phyloP scores from a whole-genome alignment of 768 basidiomycete species.

The Boletus patriciae region DNA sequence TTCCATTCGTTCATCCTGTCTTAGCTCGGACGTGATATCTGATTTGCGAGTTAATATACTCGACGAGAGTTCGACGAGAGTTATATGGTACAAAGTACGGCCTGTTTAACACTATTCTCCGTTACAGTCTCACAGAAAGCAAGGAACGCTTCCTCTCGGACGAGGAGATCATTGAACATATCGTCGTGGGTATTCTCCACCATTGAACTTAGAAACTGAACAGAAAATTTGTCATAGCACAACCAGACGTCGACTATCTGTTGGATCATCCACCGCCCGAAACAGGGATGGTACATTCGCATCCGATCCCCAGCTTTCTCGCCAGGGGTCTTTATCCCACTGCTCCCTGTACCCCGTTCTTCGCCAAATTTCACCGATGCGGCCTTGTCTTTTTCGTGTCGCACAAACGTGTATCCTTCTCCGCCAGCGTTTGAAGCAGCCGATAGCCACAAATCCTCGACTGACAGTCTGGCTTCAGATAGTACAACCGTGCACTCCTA shows the following conservation, averaged over 20 bases:
- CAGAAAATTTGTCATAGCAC: conserved; percentile 43
- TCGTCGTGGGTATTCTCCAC: conserved; percentile 53
- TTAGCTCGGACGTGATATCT: conserved; percentile 70
- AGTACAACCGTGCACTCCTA: conserved; percentile 50
- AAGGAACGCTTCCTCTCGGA: conserved; percentile 76
- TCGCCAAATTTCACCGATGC: conserved; percentile 52
- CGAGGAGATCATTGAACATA: conserved; percentile 71
- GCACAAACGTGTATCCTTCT: conserved; percentile 42
- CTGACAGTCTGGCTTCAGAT: conserved; percentile 32
- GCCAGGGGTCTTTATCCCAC: conserved; percentile 54
- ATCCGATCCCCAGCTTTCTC: conserved; percentile 71
- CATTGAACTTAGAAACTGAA: background rate
- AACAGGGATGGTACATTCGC: conserved; percentile 84
- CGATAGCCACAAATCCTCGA: conserved; percentile 24
- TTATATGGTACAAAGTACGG: conserved; percentile 75
- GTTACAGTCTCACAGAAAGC: conserved; percentile 14
- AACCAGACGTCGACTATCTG: conserved; percentile 62
- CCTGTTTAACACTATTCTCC: background rate
- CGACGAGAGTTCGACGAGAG: conserved; percentile 53
- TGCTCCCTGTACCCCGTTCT: conserved; percentile 48
- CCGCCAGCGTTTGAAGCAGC: conserved; percentile 15
- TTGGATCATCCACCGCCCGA: conserved; percentile 79
- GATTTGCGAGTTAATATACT: conserved; percentile 67
- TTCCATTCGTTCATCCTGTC: background rate
- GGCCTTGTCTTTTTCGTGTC: conserved; percentile 51